These are phyloP conservation scores for Hypoxylon intermedium DNA, from an alignment of 495 filamentous ascomycete genomes.

Conservation along the genomic window DNA sequence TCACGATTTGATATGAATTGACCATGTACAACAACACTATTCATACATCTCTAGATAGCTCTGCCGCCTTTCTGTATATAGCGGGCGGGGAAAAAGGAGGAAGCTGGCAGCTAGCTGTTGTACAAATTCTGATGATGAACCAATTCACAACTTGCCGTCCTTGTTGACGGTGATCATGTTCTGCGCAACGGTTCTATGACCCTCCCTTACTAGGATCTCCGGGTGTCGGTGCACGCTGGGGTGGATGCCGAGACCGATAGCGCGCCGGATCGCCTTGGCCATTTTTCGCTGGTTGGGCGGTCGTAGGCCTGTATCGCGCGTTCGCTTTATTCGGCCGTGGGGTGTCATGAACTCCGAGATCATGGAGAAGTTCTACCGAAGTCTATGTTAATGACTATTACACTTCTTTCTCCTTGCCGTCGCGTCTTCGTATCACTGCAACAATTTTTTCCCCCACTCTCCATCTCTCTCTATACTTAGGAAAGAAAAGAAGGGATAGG, in stretches of 20 bases:
- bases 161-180: slow-evolving; percentile 18
- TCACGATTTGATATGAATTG: slow-evolving; percentile 28
- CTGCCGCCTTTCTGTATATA: slow-evolving; percentile 41
- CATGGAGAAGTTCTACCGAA: slow-evolving; percentile 86
- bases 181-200: slow-evolving; percentile 16
- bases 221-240: slow-evolving; percentile 92
- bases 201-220: slow-evolving; percentile 68
- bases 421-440: too few species aligned
- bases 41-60: slow-evolving; percentile 34
- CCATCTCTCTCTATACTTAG: too few species aligned
- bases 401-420: slow-evolving; percentile 8
- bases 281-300: slow-evolving; percentile 91
- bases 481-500: slow-evolving; percentile 8
- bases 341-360: slow-evolving; percentile 87
- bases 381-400: slow-evolving; percentile 1
- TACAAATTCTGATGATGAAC: slow-evolving; percentile 17
- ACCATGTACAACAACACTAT: slow-evolving; percentile 44
- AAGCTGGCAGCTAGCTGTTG: slow-evolving; percentile 23
- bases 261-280: slow-evolving; percentile 87
- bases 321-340: slow-evolving; percentile 83
- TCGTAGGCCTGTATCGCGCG: slow-evolving; percentile 75
- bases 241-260: slow-evolving; percentile 88
- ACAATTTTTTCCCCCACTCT: too few species aligned
- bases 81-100: slow-evolving; percentile 11
- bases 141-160: not conserved